These are phyloP conservation scores for Penicillium coprophilum DNA, from an alignment of 495 filamentous ascomycete species.

Conservation along the genomic window DNA sequence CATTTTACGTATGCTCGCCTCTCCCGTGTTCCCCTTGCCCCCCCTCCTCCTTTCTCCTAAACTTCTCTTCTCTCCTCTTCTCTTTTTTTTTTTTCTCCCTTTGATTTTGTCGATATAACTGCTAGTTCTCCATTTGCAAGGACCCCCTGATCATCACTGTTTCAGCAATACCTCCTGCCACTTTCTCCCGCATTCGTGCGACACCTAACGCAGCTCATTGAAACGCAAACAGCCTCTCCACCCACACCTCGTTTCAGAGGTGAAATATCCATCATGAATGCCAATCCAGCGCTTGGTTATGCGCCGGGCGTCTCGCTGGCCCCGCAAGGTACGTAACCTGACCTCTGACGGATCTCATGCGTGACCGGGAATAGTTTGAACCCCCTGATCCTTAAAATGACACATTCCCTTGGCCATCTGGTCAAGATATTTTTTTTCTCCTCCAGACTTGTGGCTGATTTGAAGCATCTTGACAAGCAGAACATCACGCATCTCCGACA, in stretches of 20 bases:
- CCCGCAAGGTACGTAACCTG: slow-evolving; percentile 41
- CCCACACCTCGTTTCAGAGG: slow-evolving; percentile 24
- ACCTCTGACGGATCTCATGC: neutral
- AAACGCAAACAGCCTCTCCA: slow-evolving; percentile 22
- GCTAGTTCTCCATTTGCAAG: no score
- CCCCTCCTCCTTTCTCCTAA: slow-evolving; percentile 3
- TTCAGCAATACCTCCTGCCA: slow-evolving; percentile 11
- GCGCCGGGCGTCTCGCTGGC: slow-evolving; percentile 42
- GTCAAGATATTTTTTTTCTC: neutral
- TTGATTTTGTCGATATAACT: neutral
- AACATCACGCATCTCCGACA: slow-evolving; percentile 43
- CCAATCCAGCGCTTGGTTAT: slow-evolving; percentile 41
- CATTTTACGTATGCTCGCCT: slow-evolving; percentile 13
- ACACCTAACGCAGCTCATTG: slow-evolving; percentile 18
- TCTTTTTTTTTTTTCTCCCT: slow-evolving; percentile 7
- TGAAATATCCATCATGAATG: slow-evolving; percentile 31
- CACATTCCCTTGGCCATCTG: slow-evolving; percentile 10
- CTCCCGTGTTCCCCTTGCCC: slow-evolving; percentile 18
- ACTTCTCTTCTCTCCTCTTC: slow-evolving; percentile 6
- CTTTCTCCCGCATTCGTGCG: slow-evolving; percentile 20
- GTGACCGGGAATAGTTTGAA: neutral
- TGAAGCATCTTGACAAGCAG: slow-evolving; percentile 16
- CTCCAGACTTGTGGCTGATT: slow-evolving; percentile 13
- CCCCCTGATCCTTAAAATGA: slow-evolving; percentile 8
- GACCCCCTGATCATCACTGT: slow-evolving; percentile 7